Base-by-base conservation (phyloP, 2,329 filamentous ascomycete genomes). In the Scytalidium sp. region DNA sequence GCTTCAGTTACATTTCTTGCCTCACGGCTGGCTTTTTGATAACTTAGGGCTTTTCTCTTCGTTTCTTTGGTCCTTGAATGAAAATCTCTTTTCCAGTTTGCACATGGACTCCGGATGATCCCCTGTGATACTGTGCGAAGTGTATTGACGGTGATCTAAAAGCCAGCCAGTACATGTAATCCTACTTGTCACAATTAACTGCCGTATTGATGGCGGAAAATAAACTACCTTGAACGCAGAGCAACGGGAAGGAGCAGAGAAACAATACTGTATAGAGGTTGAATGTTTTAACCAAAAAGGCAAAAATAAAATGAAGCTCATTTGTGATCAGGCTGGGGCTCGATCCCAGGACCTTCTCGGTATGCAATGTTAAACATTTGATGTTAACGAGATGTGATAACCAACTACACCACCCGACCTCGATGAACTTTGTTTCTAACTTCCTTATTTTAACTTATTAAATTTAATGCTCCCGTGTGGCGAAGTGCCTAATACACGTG, bases 21-120 rank as follows among this genome's bases (percentile, higher is more conserved):
- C 60, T 60, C 60, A 50, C 60, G 58, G 60, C 60, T 59, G 52
- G 54, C 54, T 56, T 47, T 53, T 52, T 55, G 51, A 59, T 53
- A 53, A 48, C 53, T 57, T 44, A 45, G 17, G 32, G 13, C 17
- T 36, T n/a, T 36, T 36, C 17, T n/a, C 17, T n/a, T n/a, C 17
- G 5, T 36, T 36, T n/a, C 17, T 36, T 36, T 36, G 11, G 17
- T n/a, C 32, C 32, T 36, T n/a, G 13, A 39, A 39, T 46, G 20
- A 39, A 11, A 6, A 46, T 39, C 32, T 39, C 25, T 36, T 36
- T 36, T 8, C 6, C 32, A 5, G 32, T 36, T 36, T 36, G 13
- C 32, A 36, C 13, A 36, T 36, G 4, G 15, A n/a, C 25, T 27
- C 7, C 13, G 13, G 25, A 13, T n/a, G n/a, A n/a, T n/a, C n/a